Conservation (phyloP, 1,284 basidiomycete species). For the Microbotryum violaceum region DNA sequence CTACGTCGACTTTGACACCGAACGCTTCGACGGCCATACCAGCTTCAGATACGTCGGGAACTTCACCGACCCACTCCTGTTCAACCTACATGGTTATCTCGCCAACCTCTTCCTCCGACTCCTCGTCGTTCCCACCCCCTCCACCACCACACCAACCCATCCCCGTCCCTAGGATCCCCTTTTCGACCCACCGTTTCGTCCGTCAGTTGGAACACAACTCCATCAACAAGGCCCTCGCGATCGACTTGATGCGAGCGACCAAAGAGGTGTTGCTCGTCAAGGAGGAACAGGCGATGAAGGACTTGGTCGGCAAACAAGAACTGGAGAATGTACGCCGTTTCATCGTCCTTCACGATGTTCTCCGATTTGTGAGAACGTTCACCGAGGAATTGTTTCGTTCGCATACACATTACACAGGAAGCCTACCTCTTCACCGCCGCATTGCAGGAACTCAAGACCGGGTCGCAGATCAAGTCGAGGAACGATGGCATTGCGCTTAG, state of each 20-base stretch:
- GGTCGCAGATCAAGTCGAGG: constrained; percentile 70
- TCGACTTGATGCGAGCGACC: constrained; percentile 71
- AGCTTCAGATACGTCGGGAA: neutral
- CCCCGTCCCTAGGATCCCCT: constrained; percentile 30
- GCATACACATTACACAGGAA: constrained; percentile 55
- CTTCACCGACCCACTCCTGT: neutral
- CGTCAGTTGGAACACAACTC: constrained; percentile 18
- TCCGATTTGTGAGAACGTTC: no score
- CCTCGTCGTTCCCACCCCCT: neutral
- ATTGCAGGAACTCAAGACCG: constrained; percentile 79
- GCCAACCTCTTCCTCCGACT: neutral
- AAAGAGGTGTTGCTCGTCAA: constrained; percentile 69
- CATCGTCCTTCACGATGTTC: neutral
- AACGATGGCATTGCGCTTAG: constrained; percentile 78
- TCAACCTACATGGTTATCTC: neutral
- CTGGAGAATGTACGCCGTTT: constrained; percentile 69
- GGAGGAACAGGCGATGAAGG: constrained; percentile 61
- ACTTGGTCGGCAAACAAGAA: constrained; percentile 73
- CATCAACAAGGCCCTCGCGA: constrained; percentile 17
- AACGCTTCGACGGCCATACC: neutral
- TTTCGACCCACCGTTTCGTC: constrained; percentile 35
- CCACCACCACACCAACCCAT: constrained; percentile 8
- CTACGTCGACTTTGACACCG: neutral
- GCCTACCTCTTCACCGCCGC: constrained; percentile 94
- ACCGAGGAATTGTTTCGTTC: no score